Evolutionary conservation across 768 basidiomycete genomes (phyloP).

Genomic region (Agaricus bisporus): DNA sequence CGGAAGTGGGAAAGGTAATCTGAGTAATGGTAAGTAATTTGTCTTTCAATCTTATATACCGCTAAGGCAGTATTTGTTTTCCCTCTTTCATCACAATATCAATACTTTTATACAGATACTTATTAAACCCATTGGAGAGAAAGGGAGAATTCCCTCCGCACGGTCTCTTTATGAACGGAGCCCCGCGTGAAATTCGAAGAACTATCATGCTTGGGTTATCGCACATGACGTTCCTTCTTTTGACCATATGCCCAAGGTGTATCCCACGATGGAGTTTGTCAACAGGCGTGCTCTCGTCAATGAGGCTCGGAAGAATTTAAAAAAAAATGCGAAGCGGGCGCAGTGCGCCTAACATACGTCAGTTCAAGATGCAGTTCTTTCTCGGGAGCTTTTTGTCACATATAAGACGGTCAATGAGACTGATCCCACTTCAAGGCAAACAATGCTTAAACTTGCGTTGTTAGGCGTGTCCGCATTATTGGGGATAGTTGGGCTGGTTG

Average conservation of each 20-base stretch:
- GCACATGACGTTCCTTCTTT: neutral
- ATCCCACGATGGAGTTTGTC: neutral
- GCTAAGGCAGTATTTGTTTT: too few species aligned
- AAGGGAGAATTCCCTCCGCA: too few species aligned
- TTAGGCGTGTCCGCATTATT: conserved; percentile 1
- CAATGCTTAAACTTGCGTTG: conserved; percentile 4
- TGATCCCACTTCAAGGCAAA: neutral
- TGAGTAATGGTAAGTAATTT: too few species aligned
- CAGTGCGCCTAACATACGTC: neutral
- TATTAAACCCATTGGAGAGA: too few species aligned
- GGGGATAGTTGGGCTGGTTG: neutral
- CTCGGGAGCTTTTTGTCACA: neutral
- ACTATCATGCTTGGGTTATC: too few species aligned
- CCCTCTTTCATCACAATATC: too few species aligned
- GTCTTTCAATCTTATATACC: too few species aligned
- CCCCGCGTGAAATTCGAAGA: too few species aligned
- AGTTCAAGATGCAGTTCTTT: neutral
- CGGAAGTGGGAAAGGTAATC: neutral
- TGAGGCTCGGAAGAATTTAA: neutral
- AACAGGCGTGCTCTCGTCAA: neutral
- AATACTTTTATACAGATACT: too few species aligned
- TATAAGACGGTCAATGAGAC: neutral
- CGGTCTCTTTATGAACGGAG: too few species aligned
- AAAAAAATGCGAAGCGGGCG: neutral
- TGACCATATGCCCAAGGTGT: neutral